These are phyloP conservation scores for Calycina marina DNA, from an alignment of 2,329 filamentous ascomycete species.

Conservation along the genomic window DNA sequence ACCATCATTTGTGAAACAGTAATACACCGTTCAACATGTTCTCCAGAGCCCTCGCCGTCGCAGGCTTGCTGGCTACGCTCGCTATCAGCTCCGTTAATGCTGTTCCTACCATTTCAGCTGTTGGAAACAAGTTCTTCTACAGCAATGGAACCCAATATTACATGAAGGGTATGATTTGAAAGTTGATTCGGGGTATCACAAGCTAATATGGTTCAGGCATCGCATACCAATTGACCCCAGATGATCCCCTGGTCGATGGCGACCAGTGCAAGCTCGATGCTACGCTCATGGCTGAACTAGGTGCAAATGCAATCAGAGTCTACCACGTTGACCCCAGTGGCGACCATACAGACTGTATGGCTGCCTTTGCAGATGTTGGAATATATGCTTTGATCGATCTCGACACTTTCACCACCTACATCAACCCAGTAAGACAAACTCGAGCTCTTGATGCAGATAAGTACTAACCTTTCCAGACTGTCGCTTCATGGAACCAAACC, in stretches of 20 bases:
- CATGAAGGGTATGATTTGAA: conserved; percentile 49
- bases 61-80: conserved; percentile 14
- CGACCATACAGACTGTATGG: conserved; percentile 71
- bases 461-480: conserved; percentile 26
- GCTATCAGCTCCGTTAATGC: conserved; percentile 19
- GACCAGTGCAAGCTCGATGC: conserved; percentile 67
- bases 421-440: conserved; percentile 44
- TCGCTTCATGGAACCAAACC: conserved; percentile 56
- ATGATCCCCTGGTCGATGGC: conserved; percentile 63
- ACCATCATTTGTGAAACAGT: too few relatives aligned
- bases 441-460: too few relatives aligned
- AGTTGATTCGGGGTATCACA: conserved; percentile 1
- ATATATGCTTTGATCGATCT: conserved; percentile 80
- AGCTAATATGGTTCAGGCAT: conserved; percentile 37
- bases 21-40: conserved; percentile 14
- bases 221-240: conserved; percentile 48
- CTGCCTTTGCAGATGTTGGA: conserved; percentile 59
- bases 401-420: conserved; percentile 58
- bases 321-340: conserved; percentile 67
- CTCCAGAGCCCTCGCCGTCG: conserved; percentile 11
- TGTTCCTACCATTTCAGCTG: conserved; percentile 34
- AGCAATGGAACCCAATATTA: conserved; percentile 70
- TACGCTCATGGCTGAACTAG: conserved; percentile 62
- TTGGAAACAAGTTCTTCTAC: conserved; percentile 77
- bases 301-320: conserved; percentile 72